Evolutionary conservation across 2,329 filamentous ascomycete species (phyloP), one percentile per base, ranked within the genome.

Genomic region (Trichoderma oligosporum): DNA sequence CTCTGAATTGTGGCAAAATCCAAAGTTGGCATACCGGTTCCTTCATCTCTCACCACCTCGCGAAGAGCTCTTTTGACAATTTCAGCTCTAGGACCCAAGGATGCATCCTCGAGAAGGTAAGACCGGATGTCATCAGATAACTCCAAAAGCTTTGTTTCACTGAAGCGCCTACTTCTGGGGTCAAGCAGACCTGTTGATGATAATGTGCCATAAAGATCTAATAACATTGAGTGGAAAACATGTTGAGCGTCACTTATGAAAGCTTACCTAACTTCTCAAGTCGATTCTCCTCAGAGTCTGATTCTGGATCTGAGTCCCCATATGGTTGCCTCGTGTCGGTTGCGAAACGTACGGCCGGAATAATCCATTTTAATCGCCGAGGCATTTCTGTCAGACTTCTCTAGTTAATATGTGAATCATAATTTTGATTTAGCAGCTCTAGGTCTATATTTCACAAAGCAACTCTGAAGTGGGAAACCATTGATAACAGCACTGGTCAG

Each of bases 61-160:
- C 73, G 65, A 14, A 81, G 61, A 58, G 79, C 74, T 6, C 61
- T 64, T 55, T 70, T 70, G n/a, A 77, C 64, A 35, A 68, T 68
- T n/a, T 72, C 67, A 16, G 66, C 66, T 29, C 71, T 63, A 0
- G 68, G 63, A 0, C 73, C 73, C 1, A 73, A 63, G 4, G 52
- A 64, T 33, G 68, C 67, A 7, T 68, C 62, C 6, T 68, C 61
- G 7, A 63, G 61, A 1, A 80, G 64, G 8, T 67, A 71, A 2
- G 62, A 61, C 2, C 78, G 71, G 31, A 76, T 66, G 1, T 70
- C 67, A 59, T 81, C 74, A 33, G 75, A 78, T 5, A 81, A 67
- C 14, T 71, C 62, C 4, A 78, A 64, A 2, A 77, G 59, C 0
- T 62, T 51, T 2, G 24, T 9, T 18, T 64, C 60, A 33, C 53